phyloP scores from a whole-genome alignment of 192 early-diverging fungal genomes.

The Spizellomyces punctatus region DNA sequence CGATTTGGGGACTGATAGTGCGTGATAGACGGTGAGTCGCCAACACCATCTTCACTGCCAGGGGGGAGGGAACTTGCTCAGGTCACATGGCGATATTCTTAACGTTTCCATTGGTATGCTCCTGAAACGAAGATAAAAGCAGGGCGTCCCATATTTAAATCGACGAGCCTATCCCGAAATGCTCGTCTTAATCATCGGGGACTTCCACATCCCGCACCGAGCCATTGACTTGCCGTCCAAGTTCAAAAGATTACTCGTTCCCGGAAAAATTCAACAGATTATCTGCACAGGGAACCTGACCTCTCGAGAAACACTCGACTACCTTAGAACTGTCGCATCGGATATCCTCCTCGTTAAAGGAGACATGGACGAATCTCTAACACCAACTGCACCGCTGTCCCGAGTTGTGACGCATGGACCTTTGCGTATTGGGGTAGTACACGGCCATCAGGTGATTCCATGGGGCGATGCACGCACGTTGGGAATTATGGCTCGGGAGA shows the following conservation, averaged over 20 bases:
- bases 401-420: slow-evolving; percentile 56
- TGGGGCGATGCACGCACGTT: slow-evolving; percentile 52
- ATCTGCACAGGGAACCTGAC: slow-evolving; percentile 89
- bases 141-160: no score
- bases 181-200: slow-evolving; percentile 89
- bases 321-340: slow-evolving; percentile 78
- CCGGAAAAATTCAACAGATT: slow-evolving; percentile 95
- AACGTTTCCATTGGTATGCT: no score
- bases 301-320: slow-evolving; percentile 84
- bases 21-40: no score
- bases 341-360: slow-evolving; percentile 78
- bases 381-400: slow-evolving; percentile 27
- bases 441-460: slow-evolving; percentile 87
- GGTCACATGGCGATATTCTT: no score
- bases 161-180: slow-evolving; percentile 12
- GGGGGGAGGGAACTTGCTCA: no score
- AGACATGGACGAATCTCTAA: slow-evolving; percentile 69
- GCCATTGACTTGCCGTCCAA: slow-evolving; percentile 85
- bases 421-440: slow-evolving; percentile 66
- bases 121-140: no score
- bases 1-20: no score
- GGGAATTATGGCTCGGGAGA: slow-evolving; percentile 72
- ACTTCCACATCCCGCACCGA: slow-evolving; percentile 94
- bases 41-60: no score
- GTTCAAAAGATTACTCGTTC: slow-evolving; percentile 89